phyloP scores from a whole-genome alignment of 257 asterid genomes.

The Cruciata laevipes region DNA sequence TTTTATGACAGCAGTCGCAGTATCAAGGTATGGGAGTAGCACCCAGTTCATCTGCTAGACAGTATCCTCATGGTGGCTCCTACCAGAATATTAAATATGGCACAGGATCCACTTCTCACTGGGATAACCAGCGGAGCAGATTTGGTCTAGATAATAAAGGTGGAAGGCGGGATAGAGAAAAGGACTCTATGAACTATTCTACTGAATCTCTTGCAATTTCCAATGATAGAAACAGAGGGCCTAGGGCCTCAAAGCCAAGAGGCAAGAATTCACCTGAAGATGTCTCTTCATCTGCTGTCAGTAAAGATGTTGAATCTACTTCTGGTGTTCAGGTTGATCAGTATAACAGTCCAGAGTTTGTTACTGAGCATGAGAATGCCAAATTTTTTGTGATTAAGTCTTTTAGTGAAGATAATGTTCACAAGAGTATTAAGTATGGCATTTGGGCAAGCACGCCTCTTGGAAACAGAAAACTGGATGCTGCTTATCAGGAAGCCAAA shows the following conservation, averaged over 20 bases:
- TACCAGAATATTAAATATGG: constrained; percentile 45
- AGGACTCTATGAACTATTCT: constrained; percentile 42
- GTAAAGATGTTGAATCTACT: constrained; percentile 50
- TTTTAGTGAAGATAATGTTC: constrained; percentile 96
- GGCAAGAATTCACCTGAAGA: constrained; percentile 57
- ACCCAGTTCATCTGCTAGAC: constrained; percentile 55
- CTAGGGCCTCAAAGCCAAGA: constrained; percentile 84
- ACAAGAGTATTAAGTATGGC: constrained; percentile 84
- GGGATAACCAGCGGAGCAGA: constrained; percentile 45
- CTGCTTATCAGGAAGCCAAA: constrained; percentile 75
- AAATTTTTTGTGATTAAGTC: constrained; percentile 92
- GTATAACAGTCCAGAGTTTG: constrained; percentile 62
- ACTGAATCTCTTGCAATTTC: constrained; percentile 53
- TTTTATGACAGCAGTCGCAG: constrained; percentile 45
- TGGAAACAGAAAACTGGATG: constrained; percentile 93
- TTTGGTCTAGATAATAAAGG: constrained; percentile 42
- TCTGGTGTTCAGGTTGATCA: constrained; percentile 47
- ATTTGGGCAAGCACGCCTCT: constrained; percentile 98
- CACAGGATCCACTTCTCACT: constrained; percentile 46
- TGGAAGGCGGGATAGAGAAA: constrained; percentile 82
- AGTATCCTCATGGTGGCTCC: constrained; percentile 45
- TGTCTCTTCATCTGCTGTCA: constrained; percentile 43
- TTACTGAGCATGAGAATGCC: constrained; percentile 59
- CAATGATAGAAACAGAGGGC: constrained; percentile 87
- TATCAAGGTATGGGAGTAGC: constrained; percentile 70